Base-by-base conservation (phyloP, 306 rosid genomes). In the Ammopiptanthus mongolicus region DNA sequence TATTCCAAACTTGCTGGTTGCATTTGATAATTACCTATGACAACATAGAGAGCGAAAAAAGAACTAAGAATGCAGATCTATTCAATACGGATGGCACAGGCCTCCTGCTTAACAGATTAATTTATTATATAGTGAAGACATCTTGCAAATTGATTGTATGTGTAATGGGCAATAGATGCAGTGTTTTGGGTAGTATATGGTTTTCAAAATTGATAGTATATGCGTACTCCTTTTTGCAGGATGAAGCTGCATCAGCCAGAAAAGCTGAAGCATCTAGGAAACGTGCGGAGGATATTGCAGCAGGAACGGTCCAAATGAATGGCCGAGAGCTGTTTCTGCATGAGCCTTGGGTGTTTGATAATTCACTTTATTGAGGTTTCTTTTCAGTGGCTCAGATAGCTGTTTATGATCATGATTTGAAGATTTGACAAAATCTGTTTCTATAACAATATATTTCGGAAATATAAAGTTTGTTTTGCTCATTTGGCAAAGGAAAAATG, bases 311-410 rank as follows among this genome's bases (percentile, higher is more conserved):
- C 64, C 92, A 77, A 80, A 87, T 90, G 98, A 95, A 95, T 48
- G 97, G 98, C 23, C 81, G 97, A 61, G 97, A 91, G 91, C 89
- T 91, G 83, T 95, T 95, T 78, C 19, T 56, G 39, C 92, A 84
- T 39, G 88, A 95, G 72, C 97, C 98, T 42, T 91, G 96, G 98
- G 96, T 90, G 62, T 91, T 95, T 82, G 90, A 95, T 80, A 82
- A 95, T 78, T 52, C 91, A 34, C 90, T 25, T 7, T 85, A 83
- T 78, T 95, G 88, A 91, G 82, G 84, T 83, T 77, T 62, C 74
- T 69, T 76, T 84, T 47, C 18, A 14, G 62, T 66, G 46, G 3
- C 74, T 58, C 48, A 19, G 34, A 64, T 33, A 46, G 3, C 23
- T 37, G 11, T 44, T 22, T 58, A 42, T 69, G 50, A 6, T 80